Evolutionary conservation across 176 grass and related monocot species (phyloP), one percentile per base, ranked within the genome.

Genomic region (Carex parvula): DNA sequence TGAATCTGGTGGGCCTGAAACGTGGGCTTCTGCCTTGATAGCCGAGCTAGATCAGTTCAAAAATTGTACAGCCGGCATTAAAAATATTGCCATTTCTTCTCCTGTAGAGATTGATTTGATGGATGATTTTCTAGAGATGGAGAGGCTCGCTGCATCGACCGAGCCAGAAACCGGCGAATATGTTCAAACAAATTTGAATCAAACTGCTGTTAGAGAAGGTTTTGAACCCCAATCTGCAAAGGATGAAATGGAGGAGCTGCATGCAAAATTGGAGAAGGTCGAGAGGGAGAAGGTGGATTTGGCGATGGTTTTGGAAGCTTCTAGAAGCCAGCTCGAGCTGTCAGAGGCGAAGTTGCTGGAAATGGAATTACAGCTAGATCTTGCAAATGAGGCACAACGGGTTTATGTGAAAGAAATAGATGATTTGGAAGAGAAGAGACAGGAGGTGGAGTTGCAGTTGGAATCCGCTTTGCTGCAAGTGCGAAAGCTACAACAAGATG

Each of bases 61-160:
- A n/a, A 85, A 77, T 75, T 79, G 72, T 15, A 90, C 82, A 42
- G 54, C 41, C 11, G 84, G n/a, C 86, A 15, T 79, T 60, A 92
- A 84, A 84, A 90, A 87, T 79, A 71, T 89, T 26, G 74, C 82
- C n/a, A 89, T 87, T 61, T 89, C 78, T 79, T 89, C 70, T 61
- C 84, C 87, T 20, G 30, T 92, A 53, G 93, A 99, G 29, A 94
- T 99, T 89, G 88, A 96, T 18, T 83, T 99, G 56, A 96, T 99
- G 97, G 91, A 96, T 95, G 97, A 99, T 91, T 96, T 99, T 83
- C 88, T 99, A 0, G 97, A 99, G 79, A 99, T 99, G 97, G 97
- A 99, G 83, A 96, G 90, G 73, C 84, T 99, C 15, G 97, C 82
- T 22, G 86, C 93, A 81, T 87, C 93, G 67, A 83, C 89, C 48